phyloP scores from a whole-genome alignment of 768 basidiomycete species.

The Cystofilobasidium ferigula region DNA sequence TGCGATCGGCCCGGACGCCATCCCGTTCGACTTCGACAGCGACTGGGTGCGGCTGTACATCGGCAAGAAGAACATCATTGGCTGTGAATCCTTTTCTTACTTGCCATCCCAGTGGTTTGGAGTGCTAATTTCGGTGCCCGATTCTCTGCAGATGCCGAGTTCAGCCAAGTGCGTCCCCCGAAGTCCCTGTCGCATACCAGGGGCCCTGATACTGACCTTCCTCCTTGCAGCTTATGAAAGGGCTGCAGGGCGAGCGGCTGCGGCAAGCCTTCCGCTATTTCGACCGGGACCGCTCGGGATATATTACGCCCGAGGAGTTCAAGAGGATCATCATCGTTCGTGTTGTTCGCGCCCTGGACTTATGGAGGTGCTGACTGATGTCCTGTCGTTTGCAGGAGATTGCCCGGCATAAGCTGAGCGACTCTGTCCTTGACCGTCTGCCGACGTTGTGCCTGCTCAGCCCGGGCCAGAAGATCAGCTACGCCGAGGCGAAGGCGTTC shows the following conservation, averaged over 20 bases:
- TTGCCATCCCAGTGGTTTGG: too few relatives aligned
- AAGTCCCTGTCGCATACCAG: too few relatives aligned
- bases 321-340: slow-evolving; percentile 85
- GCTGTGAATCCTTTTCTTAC: slow-evolving; percentile 71
- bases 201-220: too few relatives aligned
- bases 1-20: slow-evolving; percentile 61
- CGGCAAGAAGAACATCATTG: slow-evolving; percentile 83
- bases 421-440: slow-evolving; percentile 78
- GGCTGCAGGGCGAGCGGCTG: slow-evolving; percentile 89
- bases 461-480: slow-evolving; percentile 81
- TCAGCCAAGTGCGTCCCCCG: slow-evolving; percentile 47
- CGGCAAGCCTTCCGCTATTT: slow-evolving; percentile 91
- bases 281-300: slow-evolving; percentile 81
- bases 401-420: slow-evolving; percentile 92
- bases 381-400: slow-evolving; percentile 55
- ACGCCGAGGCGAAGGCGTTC: slow-evolving; percentile 92
- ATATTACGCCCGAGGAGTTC: slow-evolving; percentile 87
- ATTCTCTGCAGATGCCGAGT: slow-evolving; percentile 83
- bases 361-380: not conserved
- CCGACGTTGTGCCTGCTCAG: slow-evolving; percentile 83
- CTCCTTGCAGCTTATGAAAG: slow-evolving; percentile 97
- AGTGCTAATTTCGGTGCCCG: too few relatives aligned
- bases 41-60: slow-evolving; percentile 96
- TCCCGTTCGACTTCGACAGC: slow-evolving; percentile 82
- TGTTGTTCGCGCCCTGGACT: slow-evolving; percentile 13